Evolutionary conservation across 352 stramenopile genomes (phyloP), one percentile per base, ranked within the genome.

Genomic region (Globisporangium yorkense): DNA sequence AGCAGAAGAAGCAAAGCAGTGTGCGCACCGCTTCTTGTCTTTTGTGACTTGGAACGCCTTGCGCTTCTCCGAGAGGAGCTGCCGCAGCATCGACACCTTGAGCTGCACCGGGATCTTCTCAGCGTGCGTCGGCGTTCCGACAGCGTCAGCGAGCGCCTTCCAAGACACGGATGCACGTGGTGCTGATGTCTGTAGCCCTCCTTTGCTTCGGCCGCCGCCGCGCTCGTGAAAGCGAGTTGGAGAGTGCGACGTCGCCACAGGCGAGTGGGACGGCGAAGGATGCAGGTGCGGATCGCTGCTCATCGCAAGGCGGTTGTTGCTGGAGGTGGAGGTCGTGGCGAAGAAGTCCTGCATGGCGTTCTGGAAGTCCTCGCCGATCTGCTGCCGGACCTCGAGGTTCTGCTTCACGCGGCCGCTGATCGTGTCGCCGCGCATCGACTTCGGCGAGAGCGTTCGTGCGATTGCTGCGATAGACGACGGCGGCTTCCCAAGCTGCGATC

Each of bases 271-370:
- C 15, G 40, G 37, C 21, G 10, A 35, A 12, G 46, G 21, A 37
- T 29, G 47, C 16, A 48, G 18, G 20, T 52, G 46, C n/a, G 24
- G 27, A n/a, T 51, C 21, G 20, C n/a, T 51, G 51, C 5, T 50
- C 2, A 13, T 52, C 15, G 20, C 39, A 6, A 16, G 15, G 33
- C 12, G 43, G 33, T 5, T 37, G 33, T 37, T 37, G 33, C 9
- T 37, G 33, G 48, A 18, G 45, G 45, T 20, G 53, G 58, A 4
- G 43, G 53, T 27, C 1, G 71, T 67, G 0, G 65, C 64, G 66
- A 80, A 85, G 61, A 84, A 78, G 44, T 89, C 79, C 44, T 71
- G 68, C 73, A 87, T 87, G 47, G 77, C 73, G 29, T 71, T 60
- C 33, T 87, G 71, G 41, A 87, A 70, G 39, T 87, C 75, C 27